Conservation (phyloP, 805 yeast species). For the Starmera caribaea region DNA sequence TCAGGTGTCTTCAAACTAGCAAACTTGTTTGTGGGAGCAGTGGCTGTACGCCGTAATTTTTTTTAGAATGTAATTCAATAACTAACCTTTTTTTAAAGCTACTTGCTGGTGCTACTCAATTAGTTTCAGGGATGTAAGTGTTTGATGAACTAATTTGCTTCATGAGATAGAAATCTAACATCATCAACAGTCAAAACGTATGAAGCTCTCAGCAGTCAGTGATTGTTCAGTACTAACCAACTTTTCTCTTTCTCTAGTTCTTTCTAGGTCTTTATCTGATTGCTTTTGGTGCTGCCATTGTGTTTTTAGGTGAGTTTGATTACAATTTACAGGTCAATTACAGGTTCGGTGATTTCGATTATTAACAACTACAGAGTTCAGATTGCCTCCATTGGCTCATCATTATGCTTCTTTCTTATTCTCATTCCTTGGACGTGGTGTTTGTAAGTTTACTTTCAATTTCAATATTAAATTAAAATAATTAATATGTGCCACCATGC, state of each 20-base stretch:
- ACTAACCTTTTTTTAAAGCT: slow-evolving; percentile 4
- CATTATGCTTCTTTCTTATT: slow-evolving; percentile 52
- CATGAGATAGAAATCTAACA: slow-evolving; percentile 16
- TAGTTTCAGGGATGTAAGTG: slow-evolving; percentile 32
- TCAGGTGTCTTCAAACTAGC: slow-evolving; percentile 25
- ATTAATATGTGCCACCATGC: background rate
- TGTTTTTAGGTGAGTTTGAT: slow-evolving; percentile 39
- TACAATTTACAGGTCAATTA: no score
- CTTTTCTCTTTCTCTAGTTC: slow-evolving; percentile 26
- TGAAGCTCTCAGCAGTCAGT: slow-evolving; percentile 7
- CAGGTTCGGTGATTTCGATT: no score
- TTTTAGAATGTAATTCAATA: no score
- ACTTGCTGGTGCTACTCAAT: slow-evolving; percentile 16
- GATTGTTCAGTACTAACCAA: background rate
- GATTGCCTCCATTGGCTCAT: slow-evolving; percentile 48
- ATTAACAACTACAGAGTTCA: slow-evolving; percentile 19
- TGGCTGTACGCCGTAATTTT: slow-evolving; percentile 44
- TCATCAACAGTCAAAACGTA: slow-evolving; percentile 26
- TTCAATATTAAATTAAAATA: no score
- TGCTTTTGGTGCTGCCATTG: slow-evolving; percentile 43
- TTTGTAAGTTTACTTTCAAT: slow-evolving; percentile 30
- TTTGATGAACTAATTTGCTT: no score
- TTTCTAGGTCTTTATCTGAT: slow-evolving; percentile 50
- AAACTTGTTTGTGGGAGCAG: slow-evolving; percentile 45
- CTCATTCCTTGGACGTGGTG: slow-evolving; percentile 67